A percentile compares a stretch with the other conserved stretches of the same genome.
Conservation (phyloP, 441 rosid genomes). For the Jatropha multifida region DNA sequence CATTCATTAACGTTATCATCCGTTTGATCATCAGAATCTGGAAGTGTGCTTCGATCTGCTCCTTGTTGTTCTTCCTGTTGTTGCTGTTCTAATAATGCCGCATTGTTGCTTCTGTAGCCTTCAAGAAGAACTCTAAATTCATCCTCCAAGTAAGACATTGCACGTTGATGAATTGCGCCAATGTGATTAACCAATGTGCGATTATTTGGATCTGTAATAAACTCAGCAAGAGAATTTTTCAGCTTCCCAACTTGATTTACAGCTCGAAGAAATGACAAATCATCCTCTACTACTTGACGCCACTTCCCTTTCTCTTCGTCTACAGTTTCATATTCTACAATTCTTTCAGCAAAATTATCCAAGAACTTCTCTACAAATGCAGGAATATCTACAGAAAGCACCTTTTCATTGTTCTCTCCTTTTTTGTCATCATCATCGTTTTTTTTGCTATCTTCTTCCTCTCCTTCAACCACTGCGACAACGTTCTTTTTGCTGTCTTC, state of each 20-base stretch:
- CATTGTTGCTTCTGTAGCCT: constrained; percentile 28
- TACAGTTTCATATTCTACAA: constrained; percentile 36
- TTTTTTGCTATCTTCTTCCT: neutral
- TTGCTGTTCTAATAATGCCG: neutral
- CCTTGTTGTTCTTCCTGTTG: constrained; percentile 5
- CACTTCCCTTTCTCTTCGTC: constrained; percentile 40
- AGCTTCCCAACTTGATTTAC: constrained; percentile 56
- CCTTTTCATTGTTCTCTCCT: constrained; percentile 12
- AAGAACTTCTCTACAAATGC: constrained; percentile 53
- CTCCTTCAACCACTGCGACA: neutral
- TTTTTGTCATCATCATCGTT: constrained; percentile 10
- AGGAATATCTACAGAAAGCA: constrained; percentile 40
- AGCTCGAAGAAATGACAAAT: constrained; percentile 42
- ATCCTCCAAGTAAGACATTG: constrained; percentile 67
- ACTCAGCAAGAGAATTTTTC: constrained; percentile 22
- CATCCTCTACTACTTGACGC: constrained; percentile 41
- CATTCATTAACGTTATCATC: constrained; percentile 6
- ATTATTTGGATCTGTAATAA: constrained; percentile 40
- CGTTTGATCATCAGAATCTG: constrained; percentile 21
- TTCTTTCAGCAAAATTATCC: constrained; percentile 52
- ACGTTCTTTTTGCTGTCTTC: neutral
- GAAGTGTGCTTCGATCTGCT: neutral
- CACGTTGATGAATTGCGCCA: constrained; percentile 58
- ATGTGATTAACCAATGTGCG: constrained; percentile 49
- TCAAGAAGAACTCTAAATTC: constrained; percentile 63